Percentiles rank a stretch among this genome's conserved stretches.
Evolutionary conservation across 306 rosid genomes (phyloP).

Genomic region (Boehmeria nivea): DNA sequence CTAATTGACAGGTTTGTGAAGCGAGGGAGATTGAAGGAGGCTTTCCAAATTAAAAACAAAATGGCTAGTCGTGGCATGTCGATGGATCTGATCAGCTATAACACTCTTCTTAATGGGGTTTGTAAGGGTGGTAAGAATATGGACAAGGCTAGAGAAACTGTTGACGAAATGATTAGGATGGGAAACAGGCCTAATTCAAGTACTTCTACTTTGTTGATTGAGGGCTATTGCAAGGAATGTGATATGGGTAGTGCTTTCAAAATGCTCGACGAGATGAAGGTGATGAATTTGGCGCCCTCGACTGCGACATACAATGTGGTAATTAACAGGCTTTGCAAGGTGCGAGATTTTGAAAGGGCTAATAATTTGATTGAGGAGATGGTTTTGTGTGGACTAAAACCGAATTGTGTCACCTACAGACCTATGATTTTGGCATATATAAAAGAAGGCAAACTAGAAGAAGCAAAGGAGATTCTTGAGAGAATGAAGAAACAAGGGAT

Average conservation of each 20-base stretch:
- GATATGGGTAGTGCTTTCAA: conserved; percentile 22
- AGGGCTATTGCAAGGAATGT: conserved; percentile 31
- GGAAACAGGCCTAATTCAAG: conserved; percentile 25
- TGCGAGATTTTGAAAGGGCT: conserved; percentile 27
- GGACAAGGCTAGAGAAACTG: conserved; percentile 30
- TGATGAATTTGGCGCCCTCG: conserved; percentile 26
- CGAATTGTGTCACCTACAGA: conserved; percentile 28
- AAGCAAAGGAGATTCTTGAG: conserved; percentile 22
- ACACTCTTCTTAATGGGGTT: conserved; percentile 27
- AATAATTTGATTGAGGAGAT: conserved; percentile 24
- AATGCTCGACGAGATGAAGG: conserved; percentile 35
- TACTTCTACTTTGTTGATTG: conserved; percentile 29
- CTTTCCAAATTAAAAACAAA: conserved; percentile 30
- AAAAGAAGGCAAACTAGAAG: conserved; percentile 30
- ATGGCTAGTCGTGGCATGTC: conserved; percentile 25
- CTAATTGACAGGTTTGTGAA: conserved; percentile 36
- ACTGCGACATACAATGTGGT: conserved; percentile 29
- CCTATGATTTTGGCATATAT: conserved; percentile 27
- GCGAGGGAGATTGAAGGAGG: no score
- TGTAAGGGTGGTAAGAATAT: conserved; percentile 31
- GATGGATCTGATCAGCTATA: conserved; percentile 18
- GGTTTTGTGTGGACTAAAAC: conserved; percentile 29
- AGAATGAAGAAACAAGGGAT: conserved; percentile 32
- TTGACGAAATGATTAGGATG: conserved; percentile 30
- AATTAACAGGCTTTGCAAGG: conserved; percentile 30